These are phyloP conservation scores for Austroboletus eburneus DNA, from an alignment of 768 basidiomycete genomes.

Conservation along the genomic window DNA sequence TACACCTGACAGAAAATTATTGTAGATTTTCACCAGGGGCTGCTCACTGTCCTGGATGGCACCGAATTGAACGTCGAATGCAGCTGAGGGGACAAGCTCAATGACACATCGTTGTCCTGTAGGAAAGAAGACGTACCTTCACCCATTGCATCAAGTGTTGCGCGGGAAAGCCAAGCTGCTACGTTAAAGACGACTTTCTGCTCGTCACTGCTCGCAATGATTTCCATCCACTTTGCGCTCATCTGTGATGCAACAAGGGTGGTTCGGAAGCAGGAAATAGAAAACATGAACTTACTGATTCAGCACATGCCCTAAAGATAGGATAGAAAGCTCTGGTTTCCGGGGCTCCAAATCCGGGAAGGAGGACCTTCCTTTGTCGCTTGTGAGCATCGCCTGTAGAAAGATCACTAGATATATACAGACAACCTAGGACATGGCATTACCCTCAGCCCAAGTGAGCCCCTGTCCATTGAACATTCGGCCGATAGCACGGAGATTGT, in stretches of 20 bases:
- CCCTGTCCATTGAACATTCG: constrained; percentile 29
- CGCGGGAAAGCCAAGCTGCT: constrained; percentile 35
- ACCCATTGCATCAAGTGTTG: constrained; percentile 49
- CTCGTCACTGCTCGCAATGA: constrained; percentile 3
- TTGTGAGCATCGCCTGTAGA: constrained; percentile 41
- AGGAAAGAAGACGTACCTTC: constrained; percentile 31
- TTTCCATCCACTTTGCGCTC: constrained; percentile 23
- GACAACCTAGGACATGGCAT: background rate
- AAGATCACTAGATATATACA: constrained; percentile 11
- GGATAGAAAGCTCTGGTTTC: constrained; percentile 49
- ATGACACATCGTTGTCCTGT: background rate
- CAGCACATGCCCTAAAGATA: constrained; percentile 40
- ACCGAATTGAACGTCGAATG: constrained; percentile 48
- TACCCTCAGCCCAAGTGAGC: constrained; percentile 40
- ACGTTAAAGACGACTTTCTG: constrained; percentile 22
- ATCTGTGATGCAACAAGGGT: constrained; percentile 16
- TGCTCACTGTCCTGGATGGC: constrained; percentile 9
- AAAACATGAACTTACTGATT: constrained; percentile 14
- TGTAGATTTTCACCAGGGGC: constrained; percentile 9
- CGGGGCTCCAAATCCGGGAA: constrained; percentile 51
- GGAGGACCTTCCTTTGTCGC: constrained; percentile 51
- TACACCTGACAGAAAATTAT: constrained; percentile 11
- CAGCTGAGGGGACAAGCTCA: constrained; percentile 26
- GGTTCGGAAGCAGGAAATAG: too few species aligned
- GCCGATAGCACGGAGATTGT: constrained; percentile 19